phyloP scores from a whole-genome alignment of 257 asterid species.

The Solanum pinnatisectum region DNA sequence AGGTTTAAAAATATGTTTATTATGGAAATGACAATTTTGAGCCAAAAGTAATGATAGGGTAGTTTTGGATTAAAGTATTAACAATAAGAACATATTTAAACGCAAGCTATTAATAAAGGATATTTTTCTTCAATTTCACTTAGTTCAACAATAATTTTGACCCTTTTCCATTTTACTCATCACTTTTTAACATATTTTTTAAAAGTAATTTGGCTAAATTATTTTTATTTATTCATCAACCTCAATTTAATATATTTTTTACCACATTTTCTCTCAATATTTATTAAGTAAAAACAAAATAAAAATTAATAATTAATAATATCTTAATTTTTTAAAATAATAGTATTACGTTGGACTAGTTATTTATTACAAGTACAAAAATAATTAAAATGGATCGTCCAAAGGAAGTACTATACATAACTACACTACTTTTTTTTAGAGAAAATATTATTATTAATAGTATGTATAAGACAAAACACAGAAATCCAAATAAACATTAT shows the following conservation, averaged over 20 bases:
- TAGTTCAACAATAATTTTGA: no score
- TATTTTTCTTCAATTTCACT: no score
- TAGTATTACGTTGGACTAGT: neutral
- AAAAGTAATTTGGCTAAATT: neutral
- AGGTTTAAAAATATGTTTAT: no score
- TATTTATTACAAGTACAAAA: neutral
- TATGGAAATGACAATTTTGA: no score
- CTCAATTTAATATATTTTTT: neutral
- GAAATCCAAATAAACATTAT: neutral
- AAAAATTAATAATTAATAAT: no score
- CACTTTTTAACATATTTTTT: no score
- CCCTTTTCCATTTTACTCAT: neutral
- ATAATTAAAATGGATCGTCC: neutral
- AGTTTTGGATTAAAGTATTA: no score
- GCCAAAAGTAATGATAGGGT: fast-evolving
- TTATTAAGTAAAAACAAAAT: no score
- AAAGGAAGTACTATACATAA: neutral
- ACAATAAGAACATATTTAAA: no score
- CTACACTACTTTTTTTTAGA: neutral
- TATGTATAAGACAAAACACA: neutral
- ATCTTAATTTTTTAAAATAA: neutral
- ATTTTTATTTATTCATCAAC: neutral
- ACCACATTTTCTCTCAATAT: neutral
- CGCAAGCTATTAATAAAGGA: fast-evolving
- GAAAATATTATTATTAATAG: neutral